phyloP scores from a whole-genome alignment of 352 stramenopile species.

The Lagenidium giganteum region DNA sequence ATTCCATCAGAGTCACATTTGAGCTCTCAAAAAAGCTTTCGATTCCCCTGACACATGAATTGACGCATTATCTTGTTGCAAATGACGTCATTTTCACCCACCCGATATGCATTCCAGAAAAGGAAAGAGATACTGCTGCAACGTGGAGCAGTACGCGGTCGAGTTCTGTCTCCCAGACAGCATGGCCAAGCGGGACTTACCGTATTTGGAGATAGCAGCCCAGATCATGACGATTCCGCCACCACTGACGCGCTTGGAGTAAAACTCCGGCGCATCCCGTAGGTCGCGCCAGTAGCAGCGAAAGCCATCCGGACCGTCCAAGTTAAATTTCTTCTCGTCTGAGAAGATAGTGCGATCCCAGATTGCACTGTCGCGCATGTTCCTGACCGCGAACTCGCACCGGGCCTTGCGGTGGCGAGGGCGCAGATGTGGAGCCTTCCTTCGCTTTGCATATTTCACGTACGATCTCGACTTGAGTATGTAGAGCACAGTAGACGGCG shows the following conservation, averaged over 20 bases:
- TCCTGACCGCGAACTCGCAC: too few relatives aligned
- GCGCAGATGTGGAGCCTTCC: too few relatives aligned
- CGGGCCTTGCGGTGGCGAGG: too few relatives aligned
- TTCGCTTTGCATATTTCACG: too few relatives aligned
- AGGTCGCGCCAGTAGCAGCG: constrained; percentile 27
- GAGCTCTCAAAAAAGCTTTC: constrained; percentile 13
- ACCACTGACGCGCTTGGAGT: background rate
- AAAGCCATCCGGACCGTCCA: constrained; percentile 25
- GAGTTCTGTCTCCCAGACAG: constrained; percentile 3
- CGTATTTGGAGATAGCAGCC: too few relatives aligned
- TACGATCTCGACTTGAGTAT: too few relatives aligned
- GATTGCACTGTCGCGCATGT: too few relatives aligned
- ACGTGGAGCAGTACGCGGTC: too few relatives aligned
- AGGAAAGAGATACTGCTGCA: too few relatives aligned
- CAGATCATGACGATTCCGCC: too few relatives aligned
- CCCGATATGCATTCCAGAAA: constrained; percentile 8
- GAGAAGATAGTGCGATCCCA: constrained; percentile 23
- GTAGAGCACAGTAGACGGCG: too few relatives aligned
- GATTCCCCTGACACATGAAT: constrained; percentile 13
- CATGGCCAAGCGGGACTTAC: constrained; percentile 1
- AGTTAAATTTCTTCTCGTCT: constrained; percentile 25
- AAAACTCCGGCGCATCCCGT: background rate
- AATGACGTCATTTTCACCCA: constrained; percentile 19
- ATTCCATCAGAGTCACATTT: constrained; percentile 14
- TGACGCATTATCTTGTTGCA: constrained; percentile 21